A percentile compares a stretch with the other conserved stretches of the same genome.
Evolutionary conservation across 2,329 filamentous ascomycete genomes (phyloP).

Genomic region (Aspergillus spinulosporus): DNA sequence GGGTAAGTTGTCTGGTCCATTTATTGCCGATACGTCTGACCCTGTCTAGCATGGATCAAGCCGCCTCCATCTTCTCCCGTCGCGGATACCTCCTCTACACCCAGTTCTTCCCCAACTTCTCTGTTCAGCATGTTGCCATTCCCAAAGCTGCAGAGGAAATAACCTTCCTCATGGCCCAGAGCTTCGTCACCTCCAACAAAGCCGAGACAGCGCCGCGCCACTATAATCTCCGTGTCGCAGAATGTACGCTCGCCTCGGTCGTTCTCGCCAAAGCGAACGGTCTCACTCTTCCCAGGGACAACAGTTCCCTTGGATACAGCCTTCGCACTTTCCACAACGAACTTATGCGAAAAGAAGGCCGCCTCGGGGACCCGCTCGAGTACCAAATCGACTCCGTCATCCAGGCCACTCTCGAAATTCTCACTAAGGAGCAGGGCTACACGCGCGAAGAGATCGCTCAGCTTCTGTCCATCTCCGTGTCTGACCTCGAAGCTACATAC

Average conservation of each 20-base stretch:
- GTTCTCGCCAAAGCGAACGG: slow-evolving; percentile 62
- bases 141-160: slow-evolving; percentile 79
- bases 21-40: background rate
- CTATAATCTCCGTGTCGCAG: slow-evolving; percentile 96
- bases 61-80: slow-evolving; percentile 89
- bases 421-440: slow-evolving; percentile 80
- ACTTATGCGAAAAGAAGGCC: slow-evolving; percentile 62
- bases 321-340: slow-evolving; percentile 84
- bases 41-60: slow-evolving; percentile 81
- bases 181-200: slow-evolving; percentile 91
- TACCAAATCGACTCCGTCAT: slow-evolving; percentile 75
- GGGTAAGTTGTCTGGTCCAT: slow-evolving; percentile 59
- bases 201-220: slow-evolving; percentile 88
- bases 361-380: slow-evolving; percentile 53
- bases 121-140: slow-evolving; percentile 75
- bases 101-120: slow-evolving; percentile 77
- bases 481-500: slow-evolving; percentile 73
- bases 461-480: slow-evolving; percentile 66
- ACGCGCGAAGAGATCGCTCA: slow-evolving; percentile 80
- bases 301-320: slow-evolving; percentile 77
- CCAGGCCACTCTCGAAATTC: slow-evolving; percentile 65
- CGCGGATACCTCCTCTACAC: slow-evolving; percentile 86
- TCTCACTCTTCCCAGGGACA: slow-evolving; percentile 71
- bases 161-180: slow-evolving; percentile 91
- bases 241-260: slow-evolving; percentile 83